Conservation (phyloP, 352 stramenopile species). For the Globisporangium perplexum region DNA sequence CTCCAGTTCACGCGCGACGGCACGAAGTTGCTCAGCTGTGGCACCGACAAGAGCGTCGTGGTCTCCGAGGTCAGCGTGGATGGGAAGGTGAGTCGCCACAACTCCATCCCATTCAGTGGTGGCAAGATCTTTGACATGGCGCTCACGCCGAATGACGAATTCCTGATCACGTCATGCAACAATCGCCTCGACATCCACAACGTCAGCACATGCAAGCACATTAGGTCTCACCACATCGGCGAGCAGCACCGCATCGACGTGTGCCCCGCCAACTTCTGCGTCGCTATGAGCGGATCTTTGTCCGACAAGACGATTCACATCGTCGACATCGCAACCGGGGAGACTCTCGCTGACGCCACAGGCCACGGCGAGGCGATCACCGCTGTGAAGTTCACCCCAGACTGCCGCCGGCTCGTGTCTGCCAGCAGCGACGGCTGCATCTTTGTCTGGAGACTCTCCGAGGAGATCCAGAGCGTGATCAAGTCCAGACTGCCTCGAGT, state of each 20-base stretch:
- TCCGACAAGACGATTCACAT: slow-evolving; percentile 86
- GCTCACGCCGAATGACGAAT: slow-evolving; percentile 66
- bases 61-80: slow-evolving; percentile 38
- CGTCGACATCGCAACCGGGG: slow-evolving; percentile 72
- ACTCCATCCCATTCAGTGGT: slow-evolving; percentile 39
- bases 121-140: slow-evolving; percentile 78
- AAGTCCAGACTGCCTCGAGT: slow-evolving; percentile 45
- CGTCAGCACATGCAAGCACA: slow-evolving; percentile 50
- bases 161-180: slow-evolving; percentile 63
- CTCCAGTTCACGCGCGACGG: slow-evolving; percentile 72
- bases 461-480: slow-evolving; percentile 67
- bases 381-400: slow-evolving; percentile 73
- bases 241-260: slow-evolving; percentile 70
- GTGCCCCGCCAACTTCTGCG: slow-evolving; percentile 58
- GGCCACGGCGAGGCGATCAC: slow-evolving; percentile 86
- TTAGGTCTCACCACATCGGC: slow-evolving; percentile 54
- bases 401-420: slow-evolving; percentile 83
- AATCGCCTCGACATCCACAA: slow-evolving; percentile 78
- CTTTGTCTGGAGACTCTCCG: slow-evolving; percentile 83
- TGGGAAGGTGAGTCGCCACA: slow-evolving; percentile 35
- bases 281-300: slow-evolving; percentile 75
- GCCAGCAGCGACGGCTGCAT: slow-evolving; percentile 81
- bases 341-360: slow-evolving; percentile 67
- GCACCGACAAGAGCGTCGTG: slow-evolving; percentile 68
- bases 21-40: slow-evolving; percentile 56